Conservation (phyloP, 768 basidiomycete genomes). For the Collybia mongolica region DNA sequence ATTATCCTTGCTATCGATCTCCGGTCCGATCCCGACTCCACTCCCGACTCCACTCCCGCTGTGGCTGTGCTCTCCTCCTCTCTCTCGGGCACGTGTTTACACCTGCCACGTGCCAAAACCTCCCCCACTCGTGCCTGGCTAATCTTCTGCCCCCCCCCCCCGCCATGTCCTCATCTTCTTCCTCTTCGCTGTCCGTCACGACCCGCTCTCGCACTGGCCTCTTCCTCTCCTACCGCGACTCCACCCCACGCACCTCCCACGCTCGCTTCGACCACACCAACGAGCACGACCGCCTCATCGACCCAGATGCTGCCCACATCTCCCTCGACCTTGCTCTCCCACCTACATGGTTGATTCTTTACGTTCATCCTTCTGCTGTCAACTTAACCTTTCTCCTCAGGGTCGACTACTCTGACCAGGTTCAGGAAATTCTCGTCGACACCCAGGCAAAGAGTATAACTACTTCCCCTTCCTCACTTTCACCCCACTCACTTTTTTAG, state of each 20-base stretch:
- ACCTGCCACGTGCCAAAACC: constrained; percentile 16
- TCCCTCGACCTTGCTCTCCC: constrained; percentile 68
- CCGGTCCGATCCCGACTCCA: neutral
- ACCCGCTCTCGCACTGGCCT: constrained; percentile 89
- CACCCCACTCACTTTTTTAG: constrained; percentile 13
- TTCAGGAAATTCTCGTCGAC: constrained; percentile 71
- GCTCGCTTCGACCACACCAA: constrained; percentile 47
- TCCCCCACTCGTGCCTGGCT: constrained; percentile 8
- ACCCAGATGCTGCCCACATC: constrained; percentile 38
- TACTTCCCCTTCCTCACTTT: constrained; percentile 14
- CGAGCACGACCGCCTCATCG: constrained; percentile 72
- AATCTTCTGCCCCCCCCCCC: constrained; percentile 10
- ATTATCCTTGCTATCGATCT: neutral
- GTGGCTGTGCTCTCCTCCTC: no score
- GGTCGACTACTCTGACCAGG: constrained; percentile 92
- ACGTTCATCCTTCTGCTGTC: constrained; percentile 18
- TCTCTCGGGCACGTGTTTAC: no score
- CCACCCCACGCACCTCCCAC: constrained; percentile 40
- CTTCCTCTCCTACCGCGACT: constrained; percentile 92
- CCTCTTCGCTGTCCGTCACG: constrained; percentile 34
- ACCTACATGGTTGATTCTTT: constrained; percentile 74
- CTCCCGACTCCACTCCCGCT: neutral
- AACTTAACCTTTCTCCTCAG: constrained; percentile 39
- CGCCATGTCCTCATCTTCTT: constrained; percentile 10
- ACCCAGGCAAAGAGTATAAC: constrained; percentile 73